These are phyloP conservation scores for Raddia guianensis DNA, from an alignment of 176 grass and related monocot genomes.

Conservation along the genomic window DNA sequence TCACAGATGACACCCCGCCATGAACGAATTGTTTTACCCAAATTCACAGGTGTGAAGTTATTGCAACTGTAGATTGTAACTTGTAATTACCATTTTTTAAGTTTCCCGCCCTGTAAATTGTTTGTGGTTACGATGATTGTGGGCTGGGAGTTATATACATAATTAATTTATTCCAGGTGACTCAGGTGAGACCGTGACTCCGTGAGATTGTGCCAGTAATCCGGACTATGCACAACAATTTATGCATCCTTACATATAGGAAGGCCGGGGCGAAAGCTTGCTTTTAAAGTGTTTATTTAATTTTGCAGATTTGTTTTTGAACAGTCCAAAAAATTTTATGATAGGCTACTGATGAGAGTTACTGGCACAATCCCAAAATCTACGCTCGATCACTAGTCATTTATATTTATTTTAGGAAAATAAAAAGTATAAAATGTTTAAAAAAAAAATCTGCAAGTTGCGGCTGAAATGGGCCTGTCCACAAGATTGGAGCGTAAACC, in stretches of 20 bases:
- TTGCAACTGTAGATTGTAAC: slow-evolving; percentile 18
- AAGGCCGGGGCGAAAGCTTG: background rate
- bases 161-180: background rate
- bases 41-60: background rate
- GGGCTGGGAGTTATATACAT: background rate
- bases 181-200: background rate
- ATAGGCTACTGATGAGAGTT: no score
- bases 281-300: background rate
- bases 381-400: no score
- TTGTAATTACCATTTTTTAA: slow-evolving; percentile 4
- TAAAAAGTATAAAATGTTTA: no score
- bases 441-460: no score
- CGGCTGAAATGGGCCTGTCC: no score
- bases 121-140: background rate
- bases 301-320: background rate
- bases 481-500: no score
- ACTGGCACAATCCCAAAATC: no score
- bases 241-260: background rate
- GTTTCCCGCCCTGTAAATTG: background rate
- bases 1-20: background rate
- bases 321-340: background rate
- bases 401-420: no score
- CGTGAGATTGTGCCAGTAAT: background rate
- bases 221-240: background rate
- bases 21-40: background rate